Evolutionary conservation across 2,329 filamentous ascomycete species (phyloP).

Genomic region (Cercospora citrullina): DNA sequence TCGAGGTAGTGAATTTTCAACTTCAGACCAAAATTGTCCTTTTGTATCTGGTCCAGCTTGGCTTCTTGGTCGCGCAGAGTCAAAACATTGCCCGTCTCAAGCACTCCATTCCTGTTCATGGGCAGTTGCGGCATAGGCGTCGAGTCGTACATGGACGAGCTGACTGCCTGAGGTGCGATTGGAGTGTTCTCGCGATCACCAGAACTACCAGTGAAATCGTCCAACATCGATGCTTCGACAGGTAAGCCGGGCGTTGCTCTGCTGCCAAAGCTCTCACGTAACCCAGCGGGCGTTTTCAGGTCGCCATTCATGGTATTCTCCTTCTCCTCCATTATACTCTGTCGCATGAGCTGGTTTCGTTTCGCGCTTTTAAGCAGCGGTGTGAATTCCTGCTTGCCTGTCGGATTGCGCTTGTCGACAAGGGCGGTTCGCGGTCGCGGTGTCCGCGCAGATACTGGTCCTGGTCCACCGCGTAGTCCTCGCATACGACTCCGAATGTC

Average conservation of each 20-base stretch:
- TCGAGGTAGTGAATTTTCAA: slow-evolving; percentile 97
- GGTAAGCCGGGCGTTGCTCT: slow-evolving; percentile 71
- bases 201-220: slow-evolving; percentile 63
- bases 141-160: slow-evolving; percentile 72
- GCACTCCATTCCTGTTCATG: slow-evolving; percentile 59
- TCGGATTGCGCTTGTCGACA: slow-evolving; percentile 62
- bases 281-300: slow-evolving; percentile 65
- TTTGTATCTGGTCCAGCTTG: slow-evolving; percentile 89
- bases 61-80: slow-evolving; percentile 94
- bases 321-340: slow-evolving; percentile 41
- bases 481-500: slow-evolving; percentile 73
- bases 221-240: slow-evolving; percentile 70
- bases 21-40: slow-evolving; percentile 97
- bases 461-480: slow-evolving; percentile 58
- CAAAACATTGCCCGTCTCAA: slow-evolving; percentile 85
- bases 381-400: slow-evolving; percentile 77
- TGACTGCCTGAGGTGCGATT: slow-evolving; percentile 67
- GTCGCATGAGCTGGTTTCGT: slow-evolving; percentile 59
- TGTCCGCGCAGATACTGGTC: slow-evolving; percentile 49
- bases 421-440: slow-evolving; percentile 73
- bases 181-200: slow-evolving; percentile 66
- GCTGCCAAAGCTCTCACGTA: slow-evolving; percentile 60
- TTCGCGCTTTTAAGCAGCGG: slow-evolving; percentile 83
- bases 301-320: slow-evolving; percentile 46
- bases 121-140: slow-evolving; percentile 75